Evolutionary conservation across 2,329 filamentous ascomycete species (phyloP).

Genomic region (Cadophora sp.): DNA sequence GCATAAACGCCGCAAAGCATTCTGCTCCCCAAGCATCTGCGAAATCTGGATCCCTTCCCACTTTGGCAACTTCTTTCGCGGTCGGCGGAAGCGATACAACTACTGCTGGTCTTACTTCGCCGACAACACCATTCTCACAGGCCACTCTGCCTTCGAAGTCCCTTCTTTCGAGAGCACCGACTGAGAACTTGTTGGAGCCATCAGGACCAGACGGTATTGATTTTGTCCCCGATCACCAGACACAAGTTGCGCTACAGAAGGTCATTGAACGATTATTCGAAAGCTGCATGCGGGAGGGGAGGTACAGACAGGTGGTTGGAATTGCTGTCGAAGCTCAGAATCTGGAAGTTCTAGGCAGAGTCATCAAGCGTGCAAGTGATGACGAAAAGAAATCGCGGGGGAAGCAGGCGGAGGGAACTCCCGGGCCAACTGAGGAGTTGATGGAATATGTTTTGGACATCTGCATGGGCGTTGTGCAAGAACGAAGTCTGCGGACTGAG

Average conservation of each 20-base stretch:
- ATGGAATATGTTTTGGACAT: conserved; percentile 97
- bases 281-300: conserved; percentile 82
- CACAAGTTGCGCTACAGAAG: conserved; percentile 79
- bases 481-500: conserved; percentile 81
- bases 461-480: conserved; percentile 97
- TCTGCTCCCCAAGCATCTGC: conserved; percentile 57
- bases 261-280: conserved; percentile 92
- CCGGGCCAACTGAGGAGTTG: conserved; percentile 80
- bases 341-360: conserved; percentile 81
- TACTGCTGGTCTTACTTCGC: conserved; percentile 70
- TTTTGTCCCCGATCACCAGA: conserved; percentile 66
- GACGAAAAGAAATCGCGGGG: conserved; percentile 76
- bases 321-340: conserved; percentile 96
- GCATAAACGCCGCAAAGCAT: conserved; percentile 68
- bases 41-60: conserved; percentile 56
- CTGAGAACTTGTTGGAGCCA: conserved; percentile 63
- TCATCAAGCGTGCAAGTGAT: conserved; percentile 87
- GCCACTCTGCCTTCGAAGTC: conserved; percentile 93
- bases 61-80: conserved; percentile 79
- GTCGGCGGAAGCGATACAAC: conserved; percentile 69
- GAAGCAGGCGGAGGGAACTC: conserved; percentile 59
- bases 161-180: conserved; percentile 82
- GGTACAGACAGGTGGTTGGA: conserved; percentile 94
- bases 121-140: conserved; percentile 94
- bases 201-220: conserved; percentile 48